A percentile compares a stretch with the other conserved stretches of the same genome.
phyloP scores from a whole-genome alignment of 352 stramenopile species.

The Pythium sp. region DNA sequence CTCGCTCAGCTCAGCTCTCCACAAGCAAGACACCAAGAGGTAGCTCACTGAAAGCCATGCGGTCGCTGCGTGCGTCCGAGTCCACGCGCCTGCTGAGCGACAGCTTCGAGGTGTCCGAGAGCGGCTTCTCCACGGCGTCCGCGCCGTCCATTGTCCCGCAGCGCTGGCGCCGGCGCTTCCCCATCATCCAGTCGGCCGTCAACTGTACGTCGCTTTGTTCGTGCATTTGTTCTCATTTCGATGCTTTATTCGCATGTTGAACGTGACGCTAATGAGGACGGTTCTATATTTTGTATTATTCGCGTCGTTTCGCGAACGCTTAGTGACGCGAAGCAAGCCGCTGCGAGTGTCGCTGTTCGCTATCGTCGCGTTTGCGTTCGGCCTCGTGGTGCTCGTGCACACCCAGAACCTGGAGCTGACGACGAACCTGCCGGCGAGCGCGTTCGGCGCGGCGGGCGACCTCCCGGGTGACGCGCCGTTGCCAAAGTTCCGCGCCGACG shows the following conservation, averaged over 20 bases:
- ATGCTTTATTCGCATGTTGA: neutral
- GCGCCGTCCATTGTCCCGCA: constrained; percentile 18
- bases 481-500: constrained; percentile 31
- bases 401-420: constrained; percentile 58
- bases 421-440: constrained; percentile 34
- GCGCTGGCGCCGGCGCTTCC: constrained; percentile 21
- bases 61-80: constrained; percentile 4
- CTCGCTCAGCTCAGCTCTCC: neutral
- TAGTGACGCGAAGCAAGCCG: constrained; percentile 19
- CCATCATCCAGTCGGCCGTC: constrained; percentile 17
- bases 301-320: neutral
- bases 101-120: constrained; percentile 2
- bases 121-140: constrained; percentile 9
- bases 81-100: constrained; percentile 9
- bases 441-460: constrained; percentile 24
- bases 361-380: constrained; percentile 42
- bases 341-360: constrained; percentile 52
- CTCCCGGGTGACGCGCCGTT: constrained; percentile 1
- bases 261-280: neutral
- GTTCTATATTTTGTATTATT: neutral
- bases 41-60: neutral
- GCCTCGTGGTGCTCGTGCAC: constrained; percentile 68
- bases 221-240: neutral
- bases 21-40: neutral
- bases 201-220: constrained; percentile 8